Base-by-base conservation (phyloP, 768 basidiomycete genomes). In the Tricholoma saponaceum region DNA sequence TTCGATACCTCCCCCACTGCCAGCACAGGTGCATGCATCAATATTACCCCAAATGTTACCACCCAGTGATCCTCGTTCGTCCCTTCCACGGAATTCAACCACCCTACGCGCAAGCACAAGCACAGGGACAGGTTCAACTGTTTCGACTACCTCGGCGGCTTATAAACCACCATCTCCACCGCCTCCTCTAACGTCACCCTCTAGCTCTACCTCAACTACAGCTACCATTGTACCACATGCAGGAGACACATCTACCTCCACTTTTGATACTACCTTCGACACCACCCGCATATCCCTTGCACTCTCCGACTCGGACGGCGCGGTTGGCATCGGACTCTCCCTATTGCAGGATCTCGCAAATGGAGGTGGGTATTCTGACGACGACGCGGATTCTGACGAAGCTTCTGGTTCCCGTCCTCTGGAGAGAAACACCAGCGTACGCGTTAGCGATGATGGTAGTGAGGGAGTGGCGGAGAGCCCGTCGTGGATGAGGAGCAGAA, bases 311-410 rank as follows among this genome's bases (percentile, higher is more conserved):
- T 82, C 82, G 1, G 86, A 87, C 57, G 86, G 83, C 3, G 81
- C 83, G 51, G 74, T 81, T 0, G 89, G 85, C 0, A 90, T 91
- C 35, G 89, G 89, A 1, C 70, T 90, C 32, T 84, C 84, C 2
- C 70, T 90, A 54, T 70, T 91, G 53, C 82, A 83, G 61, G 78
- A 76, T 39, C 69, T 83, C 64, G 69, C 73, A 37, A 65, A 72
- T 2, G 71, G 64, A 12, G 76, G 69, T 0, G 70, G 64, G 5
- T 61, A 59, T 52, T 64, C 65, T 1, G 73, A 69, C 51, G 64
- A 64, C 0, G 72, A 73, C 25, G 63, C 65, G 4, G 69, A 70
- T 20, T 62, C 52, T 30, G 55, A 52, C 22, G 32, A 3, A 23
- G 58, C 50, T 26, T 51, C 14, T 44, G 35, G 51, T 4, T 33